Evolutionary conservation across 805 yeast species (phyloP), one percentile per base, ranked within the genome.

Genomic region (Wickerhamiella lipophila): DNA sequence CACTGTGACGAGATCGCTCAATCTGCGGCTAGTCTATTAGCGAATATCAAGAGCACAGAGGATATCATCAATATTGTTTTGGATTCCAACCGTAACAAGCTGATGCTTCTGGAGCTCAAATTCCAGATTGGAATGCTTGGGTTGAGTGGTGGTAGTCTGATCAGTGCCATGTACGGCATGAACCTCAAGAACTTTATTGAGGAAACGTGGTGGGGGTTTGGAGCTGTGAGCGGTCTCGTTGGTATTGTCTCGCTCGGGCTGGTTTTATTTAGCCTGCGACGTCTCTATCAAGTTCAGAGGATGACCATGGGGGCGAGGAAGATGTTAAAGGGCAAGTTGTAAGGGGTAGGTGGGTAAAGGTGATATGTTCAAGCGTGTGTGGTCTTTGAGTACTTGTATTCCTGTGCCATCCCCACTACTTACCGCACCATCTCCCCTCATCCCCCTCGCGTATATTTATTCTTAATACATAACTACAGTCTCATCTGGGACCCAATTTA

Each of bases 1-100:
- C 94, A 89, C 49, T 76, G 84, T 51, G 97, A 89, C 66, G 96
- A 94, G 58, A 83, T 92, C 53, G 96, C 89, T 1, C 97, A 92
- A 62, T 83, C 83, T 2, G 82, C 81, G 18, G 92, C 81, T 53
- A 83, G 76, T 55, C 67, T 84, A 32, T 74, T 78, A 27, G 75
- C 83, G n/a, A 88, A 89, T 61, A 89, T 92, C 49, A 77, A 77
- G 54, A 84, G 95, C 18, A 88, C 96, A 0, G 97, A 92, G 63
- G 98, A 92, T 63, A 87, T 92, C 58, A 87, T 88, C 52, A 87
- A 87, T 59, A 88, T 92, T 55, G 82, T 92, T 21, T 67, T 92
- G 51, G 99, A 92, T 62, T 82, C 96, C 1, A 89, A 92, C 64
- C 75, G 99, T 64, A 92, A 92, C 64, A 86, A 89, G 55, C 71